Percentiles rank a stretch among this genome's conserved stretches.
phyloP scores from a whole-genome alignment of 768 basidiomycete species.

The Leccinum longicurvipes region DNA sequence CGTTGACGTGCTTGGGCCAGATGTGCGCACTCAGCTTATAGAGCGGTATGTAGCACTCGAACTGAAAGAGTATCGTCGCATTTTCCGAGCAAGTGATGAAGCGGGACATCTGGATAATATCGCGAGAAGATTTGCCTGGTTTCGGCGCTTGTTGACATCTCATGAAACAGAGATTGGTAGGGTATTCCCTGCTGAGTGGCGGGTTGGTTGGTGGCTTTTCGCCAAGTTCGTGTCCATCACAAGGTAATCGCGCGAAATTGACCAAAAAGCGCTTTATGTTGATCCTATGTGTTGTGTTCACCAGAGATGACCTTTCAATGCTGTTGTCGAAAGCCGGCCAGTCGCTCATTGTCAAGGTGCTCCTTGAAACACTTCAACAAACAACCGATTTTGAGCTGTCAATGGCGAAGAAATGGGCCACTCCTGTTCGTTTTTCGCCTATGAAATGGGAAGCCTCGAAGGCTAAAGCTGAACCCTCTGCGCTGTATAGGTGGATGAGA shows the following conservation, averaged over 20 bases:
- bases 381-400: slow-evolving; percentile 85
- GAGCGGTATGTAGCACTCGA: slow-evolving; percentile 89
- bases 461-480: not conserved
- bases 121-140: slow-evolving; percentile 92
- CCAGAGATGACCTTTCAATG: slow-evolving; percentile 79
- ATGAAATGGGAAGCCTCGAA: not conserved
- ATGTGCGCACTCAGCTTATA: slow-evolving; percentile 76
- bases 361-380: slow-evolving; percentile 84
- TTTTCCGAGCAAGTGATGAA: slow-evolving; percentile 91
- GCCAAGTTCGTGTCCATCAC: slow-evolving; percentile 91
- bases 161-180: slow-evolving; percentile 86
- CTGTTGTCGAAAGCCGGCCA: slow-evolving; percentile 77
- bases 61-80: slow-evolving; percentile 92
- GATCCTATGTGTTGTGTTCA: not conserved
- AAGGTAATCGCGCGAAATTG: slow-evolving; percentile 43
- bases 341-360: slow-evolving; percentile 66
- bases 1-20: slow-evolving; percentile 82
- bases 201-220: slow-evolving; percentile 74
- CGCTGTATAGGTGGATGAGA: slow-evolving; percentile 54
- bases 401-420: slow-evolving; percentile 79
- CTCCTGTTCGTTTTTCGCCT: slow-evolving; percentile 49
- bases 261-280: not conserved
- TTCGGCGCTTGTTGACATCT: slow-evolving; percentile 74
- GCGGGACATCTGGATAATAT: slow-evolving; percentile 96
- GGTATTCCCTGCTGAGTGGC: slow-evolving; percentile 86